Base-by-base conservation (phyloP, 2,329 filamentous ascomycete genomes). In the Phialocephala sp. region DNA sequence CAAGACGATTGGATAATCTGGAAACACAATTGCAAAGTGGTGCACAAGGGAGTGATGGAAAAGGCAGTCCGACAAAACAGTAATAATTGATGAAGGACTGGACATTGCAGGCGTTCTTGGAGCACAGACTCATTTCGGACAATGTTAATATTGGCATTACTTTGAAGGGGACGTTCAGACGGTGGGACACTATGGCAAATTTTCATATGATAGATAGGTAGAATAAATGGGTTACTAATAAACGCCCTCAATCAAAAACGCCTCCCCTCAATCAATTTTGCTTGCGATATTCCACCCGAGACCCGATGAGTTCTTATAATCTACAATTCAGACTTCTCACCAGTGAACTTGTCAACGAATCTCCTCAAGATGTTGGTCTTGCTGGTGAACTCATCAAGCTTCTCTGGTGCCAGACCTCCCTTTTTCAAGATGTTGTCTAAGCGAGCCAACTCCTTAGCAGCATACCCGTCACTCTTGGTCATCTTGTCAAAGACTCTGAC, bases 401-500 rank as follows among this genome's bases (percentile, higher is more conserved):
- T 98, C 79, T 91, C 84, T 32, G 89, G 89, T 5, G 91, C 91
- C 59, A 97, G 84, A 67, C 92, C 92, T 69, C 94, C 93, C 87
- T 97, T 97, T 80, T 87, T 85, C 69, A 97, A 82, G 72, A 98
- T 86, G 72, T 90, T 88, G 73, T 92, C 86, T 68, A 98, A 84
- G 69, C 94, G 87, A 67, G 88, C 85, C 69, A 94, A 83, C 84
- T 98, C 94, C 88, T 97, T 98, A 76, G 87, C 82, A 58, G 89
- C 92, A 76, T 92, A 97, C 60, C 84, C 89, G 68, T 91, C 84
- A 81, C 91, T 96, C 79, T 89, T 84, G 77, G 83, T 84, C 69
- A 95, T 82, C 88, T 97, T 98, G 77, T 92, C 87, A 67, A 95
- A 91, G 62, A 97, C 93, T 78, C 92, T 92, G 78, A 95, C 84